Conservation (phyloP, 805 yeast genomes). For the Yarrowia sp. region DNA sequence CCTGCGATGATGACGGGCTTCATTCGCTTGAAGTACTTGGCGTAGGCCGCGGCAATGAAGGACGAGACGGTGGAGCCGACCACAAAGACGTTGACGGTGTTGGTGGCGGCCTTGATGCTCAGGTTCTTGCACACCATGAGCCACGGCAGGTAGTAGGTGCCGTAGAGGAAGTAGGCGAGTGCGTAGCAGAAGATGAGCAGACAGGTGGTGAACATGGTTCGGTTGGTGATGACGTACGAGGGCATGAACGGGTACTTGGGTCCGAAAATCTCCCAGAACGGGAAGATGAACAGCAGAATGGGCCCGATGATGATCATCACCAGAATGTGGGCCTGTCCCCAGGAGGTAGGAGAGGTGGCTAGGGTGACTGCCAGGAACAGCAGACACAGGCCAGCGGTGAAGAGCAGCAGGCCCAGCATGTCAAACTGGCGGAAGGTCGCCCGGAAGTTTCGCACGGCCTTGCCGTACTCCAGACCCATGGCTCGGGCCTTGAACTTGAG, state of each 20-base stretch:
- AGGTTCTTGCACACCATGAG: slow-evolving; percentile 38
- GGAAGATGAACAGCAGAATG: slow-evolving; percentile 64
- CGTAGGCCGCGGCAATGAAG: slow-evolving; percentile 9
- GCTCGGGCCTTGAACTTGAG: slow-evolving; percentile 15
- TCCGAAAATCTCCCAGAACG: slow-evolving; percentile 53
- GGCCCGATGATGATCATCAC: slow-evolving; percentile 76
- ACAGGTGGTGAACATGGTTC: slow-evolving; percentile 50
- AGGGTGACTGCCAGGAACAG: slow-evolving; percentile 75
- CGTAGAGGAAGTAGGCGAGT: slow-evolving; percentile 44
- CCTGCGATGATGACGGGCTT: slow-evolving; percentile 70
- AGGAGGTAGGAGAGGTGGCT: slow-evolving; percentile 62
- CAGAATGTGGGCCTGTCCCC: slow-evolving; percentile 69
- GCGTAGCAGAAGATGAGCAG: slow-evolving; percentile 45
- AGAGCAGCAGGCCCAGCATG: slow-evolving; percentile 63
- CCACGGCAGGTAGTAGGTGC: slow-evolving; percentile 39
- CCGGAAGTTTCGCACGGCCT: slow-evolving; percentile 16
- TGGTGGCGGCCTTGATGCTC: slow-evolving; percentile 38
- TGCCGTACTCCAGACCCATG: slow-evolving; percentile 28
- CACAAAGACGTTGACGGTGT: slow-evolving; percentile 25
- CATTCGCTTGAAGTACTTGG: slow-evolving; percentile 54
- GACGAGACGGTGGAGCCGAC: slow-evolving; percentile 37
- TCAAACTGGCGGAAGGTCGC: slow-evolving; percentile 66
- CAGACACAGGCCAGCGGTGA: slow-evolving; percentile 65
- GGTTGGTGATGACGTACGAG: slow-evolving; percentile 62
- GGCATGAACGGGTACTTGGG: slow-evolving; percentile 70